Evolutionary conservation across 2,329 filamentous ascomycete genomes (phyloP).

Genomic region (Dothideomycetes sp.): DNA sequence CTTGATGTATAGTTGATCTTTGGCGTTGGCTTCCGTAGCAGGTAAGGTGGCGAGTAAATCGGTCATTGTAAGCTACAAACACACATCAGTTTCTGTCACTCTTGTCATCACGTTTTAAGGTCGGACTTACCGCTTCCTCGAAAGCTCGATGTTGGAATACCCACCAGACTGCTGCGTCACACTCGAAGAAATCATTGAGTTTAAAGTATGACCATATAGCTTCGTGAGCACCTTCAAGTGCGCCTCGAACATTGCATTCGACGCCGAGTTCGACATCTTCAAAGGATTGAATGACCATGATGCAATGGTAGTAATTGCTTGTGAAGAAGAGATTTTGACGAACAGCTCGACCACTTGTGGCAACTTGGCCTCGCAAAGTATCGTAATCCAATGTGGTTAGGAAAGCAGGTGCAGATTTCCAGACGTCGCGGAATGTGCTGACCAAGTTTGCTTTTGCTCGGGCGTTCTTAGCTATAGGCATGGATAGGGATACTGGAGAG

Average conservation of each 20-base stretch:
- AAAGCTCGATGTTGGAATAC: constrained; percentile 75
- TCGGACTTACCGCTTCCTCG: constrained; percentile 58
- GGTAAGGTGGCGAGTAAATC: constrained; percentile 15
- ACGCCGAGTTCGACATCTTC: constrained; percentile 50
- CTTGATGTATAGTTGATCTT: constrained; percentile 27
- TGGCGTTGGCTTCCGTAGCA: constrained; percentile 5
- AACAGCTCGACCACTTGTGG: constrained; percentile 55
- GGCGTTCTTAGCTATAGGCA: constrained; percentile 60
- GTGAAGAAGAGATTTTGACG: constrained; percentile 69
- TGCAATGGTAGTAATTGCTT: constrained; percentile 75
- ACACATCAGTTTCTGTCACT: neutral
- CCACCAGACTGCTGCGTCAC: constrained; percentile 74
- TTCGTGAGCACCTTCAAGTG: constrained; percentile 66
- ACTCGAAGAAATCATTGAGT: constrained; percentile 57
- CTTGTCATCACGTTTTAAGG: no score
- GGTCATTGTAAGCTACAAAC: constrained; percentile 15
- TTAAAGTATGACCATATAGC: constrained; percentile 68
- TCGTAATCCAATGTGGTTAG: constrained; percentile 61
- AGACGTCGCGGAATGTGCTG: constrained; percentile 59
- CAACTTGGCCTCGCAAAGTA: constrained; percentile 48
- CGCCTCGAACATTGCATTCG: constrained; percentile 52
- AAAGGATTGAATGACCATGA: constrained; percentile 69
- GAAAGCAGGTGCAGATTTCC: constrained; percentile 60
- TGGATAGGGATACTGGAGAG: constrained; percentile 61
- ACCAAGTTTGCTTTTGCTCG: constrained; percentile 63